phyloP scores from a whole-genome alignment of 352 stramenopile species.

The Globisporangium mamillatum region DNA sequence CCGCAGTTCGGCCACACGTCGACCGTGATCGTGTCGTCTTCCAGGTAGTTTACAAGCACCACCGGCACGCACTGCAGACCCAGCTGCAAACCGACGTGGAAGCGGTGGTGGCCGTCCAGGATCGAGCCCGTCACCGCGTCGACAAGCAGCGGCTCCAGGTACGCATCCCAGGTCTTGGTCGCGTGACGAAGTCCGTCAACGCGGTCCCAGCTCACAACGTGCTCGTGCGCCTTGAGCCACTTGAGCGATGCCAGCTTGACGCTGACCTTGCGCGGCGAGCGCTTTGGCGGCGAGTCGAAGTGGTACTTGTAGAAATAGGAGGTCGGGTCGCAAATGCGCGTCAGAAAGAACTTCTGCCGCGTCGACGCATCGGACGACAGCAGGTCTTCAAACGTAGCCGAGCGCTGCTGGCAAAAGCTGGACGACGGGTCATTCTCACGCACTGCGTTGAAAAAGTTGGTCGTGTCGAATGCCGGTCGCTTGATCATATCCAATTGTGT shows the following conservation, averaged over 20 bases:
- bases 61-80: slow-evolving; percentile 64
- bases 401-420: slow-evolving; percentile 74
- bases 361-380: slow-evolving; percentile 55
- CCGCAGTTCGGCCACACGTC: slow-evolving; percentile 86
- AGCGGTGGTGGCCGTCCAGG: slow-evolving; percentile 82
- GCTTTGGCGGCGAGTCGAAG: slow-evolving; percentile 66
- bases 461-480: slow-evolving; percentile 54
- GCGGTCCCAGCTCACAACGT: slow-evolving; percentile 82
- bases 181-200: slow-evolving; percentile 78
- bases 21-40: slow-evolving; percentile 78
- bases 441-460: slow-evolving; percentile 79
- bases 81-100: slow-evolving; percentile 75
- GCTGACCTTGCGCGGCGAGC: slow-evolving; percentile 55
- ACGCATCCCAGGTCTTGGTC: slow-evolving; percentile 75
- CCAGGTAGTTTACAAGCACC: slow-evolving; percentile 83
- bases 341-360: slow-evolving; percentile 81
- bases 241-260: slow-evolving; percentile 57
- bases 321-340: slow-evolving; percentile 81
- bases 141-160: slow-evolving; percentile 82
- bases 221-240: slow-evolving; percentile 84
- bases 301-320: slow-evolving; percentile 91
- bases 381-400: slow-evolving; percentile 76
- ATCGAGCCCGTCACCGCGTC: slow-evolving; percentile 72
- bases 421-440: slow-evolving; percentile 80
- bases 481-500: slow-evolving; percentile 75